These are phyloP conservation scores for Leishmania gerbilli DNA, from an alignment of 208 protist genomes.

Conservation along the genomic window DNA sequence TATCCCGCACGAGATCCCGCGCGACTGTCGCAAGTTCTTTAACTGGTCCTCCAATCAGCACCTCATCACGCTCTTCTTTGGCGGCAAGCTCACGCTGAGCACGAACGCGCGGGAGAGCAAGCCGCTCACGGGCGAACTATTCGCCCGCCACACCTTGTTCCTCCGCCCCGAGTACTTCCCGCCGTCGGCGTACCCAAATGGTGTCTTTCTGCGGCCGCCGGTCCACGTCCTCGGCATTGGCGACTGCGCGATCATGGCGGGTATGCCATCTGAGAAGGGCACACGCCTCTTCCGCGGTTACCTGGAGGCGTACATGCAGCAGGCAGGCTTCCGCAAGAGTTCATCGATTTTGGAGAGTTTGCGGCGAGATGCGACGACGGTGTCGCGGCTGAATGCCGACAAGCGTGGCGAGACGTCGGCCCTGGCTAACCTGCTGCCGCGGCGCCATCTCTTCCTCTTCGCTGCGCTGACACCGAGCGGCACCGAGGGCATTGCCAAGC, in stretches of 20 bases:
- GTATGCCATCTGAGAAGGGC: conserved; percentile 73
- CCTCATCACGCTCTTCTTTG: conserved; percentile 90
- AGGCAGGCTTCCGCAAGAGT: conserved; percentile 87
- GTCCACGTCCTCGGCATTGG: conserved; percentile 80
- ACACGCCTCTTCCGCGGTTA: conserved; percentile 87
- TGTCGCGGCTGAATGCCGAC: conserved; percentile 61
- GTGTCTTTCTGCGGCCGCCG: conserved; percentile 87
- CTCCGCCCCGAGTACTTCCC: conserved; percentile 38
- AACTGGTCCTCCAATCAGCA: conserved; percentile 93
- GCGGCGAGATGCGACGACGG: conserved; percentile 57
- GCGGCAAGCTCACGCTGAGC: conserved; percentile 87
- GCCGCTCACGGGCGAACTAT: conserved; percentile 70
- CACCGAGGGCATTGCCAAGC: conserved; percentile 61
- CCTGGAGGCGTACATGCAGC: conserved; percentile 84
- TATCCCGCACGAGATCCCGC: conserved; percentile 83
- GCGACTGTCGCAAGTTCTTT: conserved; percentile 89
- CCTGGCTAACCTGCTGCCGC: conserved; percentile 85
- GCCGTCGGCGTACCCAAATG: conserved; percentile 65
- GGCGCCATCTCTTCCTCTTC: conserved; percentile 87
- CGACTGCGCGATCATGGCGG: conserved; percentile 86
- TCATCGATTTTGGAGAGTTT: conserved; percentile 78
- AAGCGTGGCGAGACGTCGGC: conserved; percentile 60
- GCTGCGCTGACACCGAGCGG: conserved; percentile 46
- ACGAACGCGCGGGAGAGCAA: conserved; percentile 87
- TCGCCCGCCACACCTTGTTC: conserved; percentile 85